Evolutionary conservation across 768 basidiomycete species (phyloP).

Genomic region (Coprinopsis strossmayeri): DNA sequence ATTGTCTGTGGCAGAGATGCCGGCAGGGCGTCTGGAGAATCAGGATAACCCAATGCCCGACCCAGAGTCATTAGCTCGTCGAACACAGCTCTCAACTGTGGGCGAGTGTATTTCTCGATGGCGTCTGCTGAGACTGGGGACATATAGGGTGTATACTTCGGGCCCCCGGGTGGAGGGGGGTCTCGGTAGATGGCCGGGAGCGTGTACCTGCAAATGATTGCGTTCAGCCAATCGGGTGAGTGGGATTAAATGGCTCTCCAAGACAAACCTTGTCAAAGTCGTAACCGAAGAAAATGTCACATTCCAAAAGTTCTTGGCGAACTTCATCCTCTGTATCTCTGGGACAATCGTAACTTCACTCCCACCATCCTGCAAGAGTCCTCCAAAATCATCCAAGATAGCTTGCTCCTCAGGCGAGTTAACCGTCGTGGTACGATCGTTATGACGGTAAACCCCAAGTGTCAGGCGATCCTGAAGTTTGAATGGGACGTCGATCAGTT

Average conservation of each 20-base stretch:
- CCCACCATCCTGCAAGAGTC: conserved; percentile 41
- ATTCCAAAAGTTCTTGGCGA: conserved; percentile 62
- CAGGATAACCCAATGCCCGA: conserved; percentile 41
- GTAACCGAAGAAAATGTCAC: conserved; percentile 46
- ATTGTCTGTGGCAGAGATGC: conserved; percentile 32
- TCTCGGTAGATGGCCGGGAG: conserved; percentile 46
- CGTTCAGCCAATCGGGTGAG: conserved; percentile 5
- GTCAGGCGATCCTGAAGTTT: conserved; percentile 38
- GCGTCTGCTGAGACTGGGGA: conserved; percentile 23
- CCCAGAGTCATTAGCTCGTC: conserved; percentile 32
- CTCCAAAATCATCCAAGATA: conserved; percentile 38
- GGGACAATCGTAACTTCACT: conserved; percentile 38
- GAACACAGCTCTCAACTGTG: conserved; percentile 30
- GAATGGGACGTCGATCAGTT: background rate
- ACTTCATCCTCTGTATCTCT: conserved; percentile 60
- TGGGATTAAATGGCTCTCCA: background rate
- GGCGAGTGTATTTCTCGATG: conserved; percentile 28
- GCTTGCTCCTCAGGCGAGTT: conserved; percentile 38
- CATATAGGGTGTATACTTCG: conserved; percentile 26
- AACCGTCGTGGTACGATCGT: conserved; percentile 28
- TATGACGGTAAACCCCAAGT: conserved; percentile 50
- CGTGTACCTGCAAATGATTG: conserved; percentile 36
- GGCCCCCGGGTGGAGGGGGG: conserved; percentile 29
- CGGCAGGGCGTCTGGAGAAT: conserved; percentile 39
- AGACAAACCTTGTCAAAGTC: conserved; percentile 37